phyloP scores from a whole-genome alignment of 148 eudicot species.

The Chenopodium berlandieri region DNA sequence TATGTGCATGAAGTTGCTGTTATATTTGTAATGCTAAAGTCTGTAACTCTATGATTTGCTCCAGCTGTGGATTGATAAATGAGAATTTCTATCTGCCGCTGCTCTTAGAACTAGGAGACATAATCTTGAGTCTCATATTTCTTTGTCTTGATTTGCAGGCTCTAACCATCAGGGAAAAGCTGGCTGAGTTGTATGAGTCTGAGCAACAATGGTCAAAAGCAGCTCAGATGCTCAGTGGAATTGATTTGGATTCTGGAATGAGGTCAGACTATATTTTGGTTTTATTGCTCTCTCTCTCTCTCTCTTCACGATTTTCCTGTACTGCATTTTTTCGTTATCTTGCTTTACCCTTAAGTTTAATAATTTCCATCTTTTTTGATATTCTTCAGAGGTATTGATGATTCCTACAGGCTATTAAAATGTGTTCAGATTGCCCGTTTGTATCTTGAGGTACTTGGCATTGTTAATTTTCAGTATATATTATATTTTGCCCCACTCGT shows the following conservation, averaged over 20 bases:
- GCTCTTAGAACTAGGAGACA: background rate
- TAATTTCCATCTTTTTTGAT: constrained; percentile 3
- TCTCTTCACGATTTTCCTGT: background rate
- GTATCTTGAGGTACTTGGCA: constrained; percentile 78
- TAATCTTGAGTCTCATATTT: background rate
- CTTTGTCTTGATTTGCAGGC: constrained; percentile 43
- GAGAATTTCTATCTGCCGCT: background rate
- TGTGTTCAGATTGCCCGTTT: constrained; percentile 97
- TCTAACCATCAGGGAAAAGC: constrained; percentile 87
- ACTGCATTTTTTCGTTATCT: background rate
- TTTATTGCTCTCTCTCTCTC: background rate
- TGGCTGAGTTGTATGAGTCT: constrained; percentile 89
- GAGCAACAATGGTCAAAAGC: constrained; percentile 96
- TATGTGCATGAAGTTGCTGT: background rate
- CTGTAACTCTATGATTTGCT: background rate
- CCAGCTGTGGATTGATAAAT: background rate
- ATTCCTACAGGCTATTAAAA: constrained; percentile 79
- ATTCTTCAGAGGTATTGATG: constrained; percentile 80
- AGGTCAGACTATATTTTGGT: constrained; percentile 41
- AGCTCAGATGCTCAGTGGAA: constrained; percentile 99
- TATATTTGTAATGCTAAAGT: background rate
- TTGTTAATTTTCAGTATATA: background rate
- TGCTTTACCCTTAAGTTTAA: background rate
- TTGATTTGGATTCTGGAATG: constrained; percentile 95
- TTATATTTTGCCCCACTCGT: background rate